Conservation (phyloP, 2,329 filamentous ascomycete genomes). For the Fusarium sp. region DNA sequence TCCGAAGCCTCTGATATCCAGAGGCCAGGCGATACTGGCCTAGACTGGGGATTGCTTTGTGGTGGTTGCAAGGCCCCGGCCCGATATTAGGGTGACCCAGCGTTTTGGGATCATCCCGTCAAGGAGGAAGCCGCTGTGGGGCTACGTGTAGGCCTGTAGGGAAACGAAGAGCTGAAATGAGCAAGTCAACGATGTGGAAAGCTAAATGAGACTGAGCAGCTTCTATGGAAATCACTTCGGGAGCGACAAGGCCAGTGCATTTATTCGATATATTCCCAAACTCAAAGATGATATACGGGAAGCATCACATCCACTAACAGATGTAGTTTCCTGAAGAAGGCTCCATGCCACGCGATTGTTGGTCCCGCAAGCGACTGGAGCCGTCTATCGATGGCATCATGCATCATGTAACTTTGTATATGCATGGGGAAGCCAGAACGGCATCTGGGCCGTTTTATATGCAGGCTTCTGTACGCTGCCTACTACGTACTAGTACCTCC, state of each 20-base stretch:
- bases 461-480: slow-evolving; percentile 21
- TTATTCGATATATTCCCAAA: not conserved
- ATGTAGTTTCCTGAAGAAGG: slow-evolving; percentile 2
- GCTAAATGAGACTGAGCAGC: not conserved
- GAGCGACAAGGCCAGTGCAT: not conserved
- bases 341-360: slow-evolving; percentile 16
- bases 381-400: slow-evolving; percentile 35
- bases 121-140: slow-evolving; percentile 34
- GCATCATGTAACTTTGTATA: slow-evolving; percentile 27
- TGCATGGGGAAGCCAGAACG: slow-evolving; percentile 26
- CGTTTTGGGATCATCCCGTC: slow-evolving; percentile 33
- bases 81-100: slow-evolving; percentile 38
- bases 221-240: not conserved
- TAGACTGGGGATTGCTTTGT: slow-evolving; percentile 10
- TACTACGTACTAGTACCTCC: not conserved
- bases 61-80: slow-evolving; percentile 39
- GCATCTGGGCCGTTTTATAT: slow-evolving; percentile 19
- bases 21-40: not conserved
- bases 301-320: slow-evolving; percentile 11
- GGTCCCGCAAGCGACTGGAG: slow-evolving; percentile 20
- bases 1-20: not conserved
- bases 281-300: not conserved
- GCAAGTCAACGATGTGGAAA: not conserved
- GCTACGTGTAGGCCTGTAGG: not conserved
- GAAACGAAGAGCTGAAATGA: not conserved